phyloP scores from a whole-genome alignment of 2,329 filamentous ascomycete genomes.

The Calonectria montana region DNA sequence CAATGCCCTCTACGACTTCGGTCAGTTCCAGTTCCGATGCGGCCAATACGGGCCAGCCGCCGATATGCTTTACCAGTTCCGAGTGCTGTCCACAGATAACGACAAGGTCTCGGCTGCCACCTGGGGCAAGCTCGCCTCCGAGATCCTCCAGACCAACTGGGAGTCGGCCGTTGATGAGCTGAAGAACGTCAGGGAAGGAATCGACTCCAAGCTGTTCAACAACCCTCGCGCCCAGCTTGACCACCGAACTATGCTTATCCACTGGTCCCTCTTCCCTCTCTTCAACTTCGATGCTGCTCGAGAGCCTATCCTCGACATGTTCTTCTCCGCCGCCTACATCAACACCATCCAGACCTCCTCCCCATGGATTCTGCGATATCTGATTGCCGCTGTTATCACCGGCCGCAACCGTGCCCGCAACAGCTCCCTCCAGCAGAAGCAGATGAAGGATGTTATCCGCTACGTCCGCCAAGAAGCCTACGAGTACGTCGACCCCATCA shows the following conservation, averaged over 20 bases:
- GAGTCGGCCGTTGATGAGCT: conserved; percentile 92
- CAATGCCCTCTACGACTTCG: conserved; percentile 93
- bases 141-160: conserved; percentile 96
- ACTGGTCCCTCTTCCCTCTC: conserved; percentile 99
- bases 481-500: conserved; percentile 96
- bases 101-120: conserved; percentile 96
- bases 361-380: conserved; percentile 95
- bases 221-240: conserved; percentile 95
- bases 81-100: conserved; percentile 97
- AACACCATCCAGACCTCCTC: conserved; percentile 99
- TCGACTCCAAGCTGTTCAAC: conserved; percentile 95
- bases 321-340: conserved; percentile 98
- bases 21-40: conserved; percentile 97
- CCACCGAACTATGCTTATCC: conserved; percentile 96
- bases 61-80: conserved; percentile 96
- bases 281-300: conserved; percentile 96
- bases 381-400: conserved; percentile 94
- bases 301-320: conserved; percentile 92
- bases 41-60: conserved; percentile 92
- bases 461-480: conserved; percentile 97
- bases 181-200: conserved; percentile 88
- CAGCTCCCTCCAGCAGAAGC: conserved; percentile 92
- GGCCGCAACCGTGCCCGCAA: conserved; percentile 86
- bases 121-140: conserved; percentile 97
- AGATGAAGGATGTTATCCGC: conserved; percentile 95